Evolutionary conservation across 2,329 filamentous ascomycete species (phyloP).

Genomic region (Colletotrichum sansevieriae): DNA sequence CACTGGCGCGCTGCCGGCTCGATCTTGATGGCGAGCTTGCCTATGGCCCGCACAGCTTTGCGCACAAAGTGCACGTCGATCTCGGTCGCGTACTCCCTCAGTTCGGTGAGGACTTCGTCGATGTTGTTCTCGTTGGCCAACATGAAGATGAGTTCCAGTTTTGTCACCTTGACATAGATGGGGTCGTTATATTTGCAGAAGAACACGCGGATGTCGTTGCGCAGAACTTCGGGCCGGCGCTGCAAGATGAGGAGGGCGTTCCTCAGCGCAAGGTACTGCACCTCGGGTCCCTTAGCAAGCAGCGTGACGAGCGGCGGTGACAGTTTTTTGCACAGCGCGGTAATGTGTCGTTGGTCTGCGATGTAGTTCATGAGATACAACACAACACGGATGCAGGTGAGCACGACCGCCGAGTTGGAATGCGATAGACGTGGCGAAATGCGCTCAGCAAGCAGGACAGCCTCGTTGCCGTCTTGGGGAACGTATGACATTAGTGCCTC

Average conservation of each 20-base stretch:
- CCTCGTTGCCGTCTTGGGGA: conserved; percentile 90
- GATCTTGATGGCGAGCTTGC: conserved; percentile 98
- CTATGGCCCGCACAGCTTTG: conserved; percentile 96
- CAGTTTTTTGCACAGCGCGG: conserved; percentile 88
- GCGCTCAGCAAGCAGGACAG: conserved; percentile 89
- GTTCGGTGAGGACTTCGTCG: conserved; percentile 90
- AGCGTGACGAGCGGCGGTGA: conserved; percentile 95
- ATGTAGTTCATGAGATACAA: conserved; percentile 99
- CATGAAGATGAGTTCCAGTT: conserved; percentile 99
- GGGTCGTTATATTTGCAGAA: conserved; percentile 99
- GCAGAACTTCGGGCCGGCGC: conserved; percentile 89
- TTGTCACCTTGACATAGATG: conserved; percentile 99
- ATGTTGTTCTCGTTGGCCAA: conserved; percentile 96
- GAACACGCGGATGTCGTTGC: conserved; percentile 98
- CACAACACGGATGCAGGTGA: conserved; percentile 96
- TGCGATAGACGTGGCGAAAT: conserved; percentile 97
- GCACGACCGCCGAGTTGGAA: conserved; percentile 94
- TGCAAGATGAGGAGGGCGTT: conserved; percentile 96
- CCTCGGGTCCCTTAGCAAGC: conserved; percentile 94
- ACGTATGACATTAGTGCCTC: conserved; percentile 99
- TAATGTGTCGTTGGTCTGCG: conserved; percentile 88
- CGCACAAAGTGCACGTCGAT: conserved; percentile 99
- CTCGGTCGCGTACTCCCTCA: conserved; percentile 96
- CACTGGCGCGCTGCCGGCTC: conserved; percentile 91
- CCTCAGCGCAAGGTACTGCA: conserved; percentile 95